Evolutionary conservation across 306 rosid species (phyloP), one percentile per base, ranked within the genome.

Genomic region (Datisca glomerata): DNA sequence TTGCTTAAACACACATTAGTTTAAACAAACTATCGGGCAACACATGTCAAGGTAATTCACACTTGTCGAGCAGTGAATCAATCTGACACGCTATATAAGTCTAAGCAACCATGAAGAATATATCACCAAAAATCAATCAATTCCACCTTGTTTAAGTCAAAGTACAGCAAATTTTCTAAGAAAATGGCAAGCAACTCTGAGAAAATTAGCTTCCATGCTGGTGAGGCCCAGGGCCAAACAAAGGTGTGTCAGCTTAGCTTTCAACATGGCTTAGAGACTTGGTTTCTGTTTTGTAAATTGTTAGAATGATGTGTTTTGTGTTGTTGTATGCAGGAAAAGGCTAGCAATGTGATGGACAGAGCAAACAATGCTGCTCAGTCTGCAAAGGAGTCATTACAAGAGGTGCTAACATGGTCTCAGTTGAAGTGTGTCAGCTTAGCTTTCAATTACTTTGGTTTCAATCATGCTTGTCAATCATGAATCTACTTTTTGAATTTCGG

Each of bases 211-310:
- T 63, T 42, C 43, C 13, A 77, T 2, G 86, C 78, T 55, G 86
- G 83, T 12, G 69, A 68, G 70, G 79, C 80, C 59, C 48, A 73
- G 56, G 93, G 82, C 56, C 80, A 68, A 57, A 33, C 83, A 46
- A 12, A 79, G 74, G 79, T 65, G 8, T 4, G 10, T 7, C 21
- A 6, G 12, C 11, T 9, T 24, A 5, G n/a, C 16, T 11, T 2
- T 24, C 2, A 4, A 16, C 18, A 29, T 14, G 6, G 42, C 36
- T 29, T n/a, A 8, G 12, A 8, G 12, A 8, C 36, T 31, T 14
- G 9, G n/a, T 31, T 14, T 31, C 12, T 31, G n/a, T 31, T 1
- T 0, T 11, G 0, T 31, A 31, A 14, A 31, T 37, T 27, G 31
- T 4, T 27, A 27, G 7, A 4, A 37, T 37, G 20, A 37, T 12